A percentile compares a stretch with the other conserved stretches of the same genome.
phyloP scores from a whole-genome alignment of 192 early-diverging fungal species.

The Coemansia sp. region DNA sequence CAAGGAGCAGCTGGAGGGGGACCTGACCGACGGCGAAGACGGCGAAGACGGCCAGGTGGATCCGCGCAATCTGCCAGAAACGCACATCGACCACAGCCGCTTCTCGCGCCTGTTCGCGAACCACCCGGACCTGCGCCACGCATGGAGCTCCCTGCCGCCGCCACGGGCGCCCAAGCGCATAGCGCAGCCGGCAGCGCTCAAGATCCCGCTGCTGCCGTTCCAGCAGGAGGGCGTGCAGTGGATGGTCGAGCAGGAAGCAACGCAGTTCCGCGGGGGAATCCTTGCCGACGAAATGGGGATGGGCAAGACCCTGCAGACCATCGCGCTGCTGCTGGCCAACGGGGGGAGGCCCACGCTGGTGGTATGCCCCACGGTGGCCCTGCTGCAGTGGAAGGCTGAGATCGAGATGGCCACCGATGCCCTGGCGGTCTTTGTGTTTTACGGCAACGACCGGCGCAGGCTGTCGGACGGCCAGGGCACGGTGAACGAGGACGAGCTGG shows the following conservation, averaged over 20 bases:
- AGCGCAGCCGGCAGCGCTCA: slow-evolving; percentile 67
- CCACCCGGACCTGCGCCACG: slow-evolving; percentile 40
- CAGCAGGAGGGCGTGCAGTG: slow-evolving; percentile 83
- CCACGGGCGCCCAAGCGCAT: slow-evolving; percentile 10
- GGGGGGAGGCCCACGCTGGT: slow-evolving; percentile 73
- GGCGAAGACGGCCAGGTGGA: not conserved
- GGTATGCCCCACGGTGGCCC: slow-evolving; percentile 82
- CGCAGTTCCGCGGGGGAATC: slow-evolving; percentile 72
- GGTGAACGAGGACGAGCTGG: slow-evolving; percentile 39
- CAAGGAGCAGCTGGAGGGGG: slow-evolving; percentile 27
- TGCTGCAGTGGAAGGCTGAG: slow-evolving; percentile 86
- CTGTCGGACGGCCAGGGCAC: slow-evolving; percentile 24
- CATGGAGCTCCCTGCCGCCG: slow-evolving; percentile 32
- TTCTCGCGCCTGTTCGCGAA: slow-evolving; percentile 25
- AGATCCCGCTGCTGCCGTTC: slow-evolving; percentile 80
- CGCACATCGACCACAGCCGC: slow-evolving; percentile 40
- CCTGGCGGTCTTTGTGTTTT: slow-evolving; percentile 67
- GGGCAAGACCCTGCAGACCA: slow-evolving; percentile 94
- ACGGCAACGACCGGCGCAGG: slow-evolving; percentile 69
- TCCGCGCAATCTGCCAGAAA: slow-evolving; percentile 20
- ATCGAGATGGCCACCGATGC: slow-evolving; percentile 63
- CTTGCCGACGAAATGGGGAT: slow-evolving; percentile 89
- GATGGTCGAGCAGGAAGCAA: slow-evolving; percentile 76
- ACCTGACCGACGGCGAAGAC: slow-evolving; percentile 16
- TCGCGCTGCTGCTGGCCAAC: slow-evolving; percentile 71